Percentiles rank a stretch among this genome's conserved stretches.
Conservation (phyloP, 192 early-diverging fungal species). For the Umbelopsis isabellina region DNA sequence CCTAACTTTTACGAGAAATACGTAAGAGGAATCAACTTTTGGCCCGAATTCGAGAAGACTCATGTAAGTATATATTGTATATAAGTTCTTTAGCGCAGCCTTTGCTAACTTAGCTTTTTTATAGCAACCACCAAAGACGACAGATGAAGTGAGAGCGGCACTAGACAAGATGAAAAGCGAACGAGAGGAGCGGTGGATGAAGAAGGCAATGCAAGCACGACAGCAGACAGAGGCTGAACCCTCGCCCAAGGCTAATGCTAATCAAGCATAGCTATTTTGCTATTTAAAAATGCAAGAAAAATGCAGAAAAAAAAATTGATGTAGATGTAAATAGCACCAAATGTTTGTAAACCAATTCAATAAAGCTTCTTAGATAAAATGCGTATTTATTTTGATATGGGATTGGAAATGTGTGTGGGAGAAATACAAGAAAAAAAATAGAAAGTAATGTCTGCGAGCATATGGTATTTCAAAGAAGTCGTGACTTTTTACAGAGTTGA, state of each 20-base stretch:
- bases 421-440: background rate
- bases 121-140: conserved; percentile 46
- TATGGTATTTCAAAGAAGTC: conserved; percentile 9
- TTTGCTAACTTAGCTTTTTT: background rate
- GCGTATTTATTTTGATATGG: conserved; percentile 17
- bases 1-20: conserved; percentile 52
- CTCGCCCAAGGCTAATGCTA: background rate
- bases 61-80: conserved; percentile 28
- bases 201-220: conserved; percentile 22
- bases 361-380: background rate
- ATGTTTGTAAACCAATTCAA: background rate
- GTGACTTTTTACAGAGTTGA: background rate
- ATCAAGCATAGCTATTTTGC: background rate
- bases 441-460: background rate
- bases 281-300: background rate
- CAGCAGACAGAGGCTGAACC: background rate
- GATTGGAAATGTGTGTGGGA: background rate
- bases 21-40: conserved; percentile 48
- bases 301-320: conserved; percentile 16
- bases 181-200: conserved; percentile 41
- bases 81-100: background rate
- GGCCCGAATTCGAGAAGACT: conserved; percentile 40
- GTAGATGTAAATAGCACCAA: background rate
- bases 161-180: conserved; percentile 46
- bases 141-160: conserved; percentile 37